Conservation (phyloP, 2,329 filamentous ascomycete species). For the Ophiocordyceps robertsii region DNA sequence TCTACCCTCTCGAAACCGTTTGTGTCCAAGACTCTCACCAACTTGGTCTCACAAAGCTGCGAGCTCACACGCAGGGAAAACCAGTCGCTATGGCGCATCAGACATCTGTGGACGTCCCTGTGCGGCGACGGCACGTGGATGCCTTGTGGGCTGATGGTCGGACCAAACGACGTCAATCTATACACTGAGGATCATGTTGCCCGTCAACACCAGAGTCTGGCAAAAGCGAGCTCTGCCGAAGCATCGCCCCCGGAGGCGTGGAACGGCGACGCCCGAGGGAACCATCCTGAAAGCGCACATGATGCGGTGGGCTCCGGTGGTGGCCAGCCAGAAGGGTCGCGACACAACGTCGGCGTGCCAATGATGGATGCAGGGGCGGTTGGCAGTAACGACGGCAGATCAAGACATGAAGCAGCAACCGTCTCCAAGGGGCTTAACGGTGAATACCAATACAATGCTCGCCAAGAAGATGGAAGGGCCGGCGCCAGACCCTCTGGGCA, state of each 20-base stretch:
- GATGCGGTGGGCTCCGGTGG: constrained; percentile 3
- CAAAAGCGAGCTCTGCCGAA: constrained; percentile 7
- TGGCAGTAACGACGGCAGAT: constrained; percentile 8
- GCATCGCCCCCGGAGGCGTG: constrained; percentile 2
- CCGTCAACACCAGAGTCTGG: constrained; percentile 19
- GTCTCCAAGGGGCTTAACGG: constrained; percentile 2
- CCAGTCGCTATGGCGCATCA: constrained; percentile 57
- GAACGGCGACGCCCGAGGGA: constrained; percentile 11
- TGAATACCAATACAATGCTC: neutral
- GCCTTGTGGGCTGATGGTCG: constrained; percentile 44
- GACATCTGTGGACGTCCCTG: constrained; percentile 58
- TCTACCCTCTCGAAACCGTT: constrained; percentile 64
- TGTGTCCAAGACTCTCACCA: constrained; percentile 56
- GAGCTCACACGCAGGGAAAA: constrained; percentile 66
- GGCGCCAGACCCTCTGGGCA: neutral
- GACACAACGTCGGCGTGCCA: constrained; percentile 4
- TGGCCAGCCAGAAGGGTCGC: neutral
- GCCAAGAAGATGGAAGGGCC: neutral
- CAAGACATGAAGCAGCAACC: constrained; percentile 4
- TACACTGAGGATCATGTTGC: constrained; percentile 35
- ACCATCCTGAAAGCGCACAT: constrained; percentile 3
- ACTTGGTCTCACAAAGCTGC: constrained; percentile 56
- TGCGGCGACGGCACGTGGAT: constrained; percentile 63
- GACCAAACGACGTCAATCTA: constrained; percentile 39
- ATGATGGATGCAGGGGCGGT: constrained; percentile 16